These are phyloP conservation scores for Ascodesmis nigricans DNA, from an alignment of 495 filamentous ascomycete species.

Conservation along the genomic window DNA sequence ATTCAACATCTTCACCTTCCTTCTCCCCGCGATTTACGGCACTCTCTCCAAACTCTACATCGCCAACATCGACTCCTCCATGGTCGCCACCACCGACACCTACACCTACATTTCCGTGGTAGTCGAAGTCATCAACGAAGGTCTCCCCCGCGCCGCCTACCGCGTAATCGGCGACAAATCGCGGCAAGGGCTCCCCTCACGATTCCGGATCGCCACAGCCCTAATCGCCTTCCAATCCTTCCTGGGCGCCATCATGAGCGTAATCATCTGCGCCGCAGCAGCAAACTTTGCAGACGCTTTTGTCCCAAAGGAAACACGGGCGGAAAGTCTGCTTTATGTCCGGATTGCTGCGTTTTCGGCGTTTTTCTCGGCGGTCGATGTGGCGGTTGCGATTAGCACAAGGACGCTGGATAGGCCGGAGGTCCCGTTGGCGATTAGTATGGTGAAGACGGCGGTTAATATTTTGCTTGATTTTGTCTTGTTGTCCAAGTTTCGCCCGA, in stretches of 20 bases:
- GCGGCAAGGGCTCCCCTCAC: conserved; percentile 29
- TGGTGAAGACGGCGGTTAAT: conserved; percentile 39
- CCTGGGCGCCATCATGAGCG: conserved; percentile 36
- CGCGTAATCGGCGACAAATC: conserved; percentile 44
- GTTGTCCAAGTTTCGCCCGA: conserved; percentile 45
- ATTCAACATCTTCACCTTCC: conserved; percentile 42
- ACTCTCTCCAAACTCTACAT: conserved; percentile 59
- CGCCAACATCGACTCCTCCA: conserved; percentile 39
- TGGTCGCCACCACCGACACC: conserved; percentile 46
- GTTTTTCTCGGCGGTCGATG: conserved; percentile 40
- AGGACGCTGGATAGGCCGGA: conserved; percentile 50
- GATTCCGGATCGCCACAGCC: conserved; percentile 40
- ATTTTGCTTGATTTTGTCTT: conserved; percentile 50
- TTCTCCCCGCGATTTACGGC: conserved; percentile 44
- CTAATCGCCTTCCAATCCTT: conserved; percentile 37
- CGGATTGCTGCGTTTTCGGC: conserved; percentile 40
- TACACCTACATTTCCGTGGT: conserved; percentile 44
- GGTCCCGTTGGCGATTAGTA: conserved; percentile 47
- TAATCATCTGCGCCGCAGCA: conserved; percentile 37
- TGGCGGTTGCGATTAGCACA: conserved; percentile 37
- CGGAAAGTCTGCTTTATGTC: conserved; percentile 39
- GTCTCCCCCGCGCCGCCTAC: conserved; percentile 47
- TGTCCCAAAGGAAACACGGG: conserved; percentile 36
- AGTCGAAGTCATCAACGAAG: conserved; percentile 50
- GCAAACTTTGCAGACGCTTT: conserved; percentile 35